Conservation (phyloP, 805 yeast species). For the Pichia scutulata region DNA sequence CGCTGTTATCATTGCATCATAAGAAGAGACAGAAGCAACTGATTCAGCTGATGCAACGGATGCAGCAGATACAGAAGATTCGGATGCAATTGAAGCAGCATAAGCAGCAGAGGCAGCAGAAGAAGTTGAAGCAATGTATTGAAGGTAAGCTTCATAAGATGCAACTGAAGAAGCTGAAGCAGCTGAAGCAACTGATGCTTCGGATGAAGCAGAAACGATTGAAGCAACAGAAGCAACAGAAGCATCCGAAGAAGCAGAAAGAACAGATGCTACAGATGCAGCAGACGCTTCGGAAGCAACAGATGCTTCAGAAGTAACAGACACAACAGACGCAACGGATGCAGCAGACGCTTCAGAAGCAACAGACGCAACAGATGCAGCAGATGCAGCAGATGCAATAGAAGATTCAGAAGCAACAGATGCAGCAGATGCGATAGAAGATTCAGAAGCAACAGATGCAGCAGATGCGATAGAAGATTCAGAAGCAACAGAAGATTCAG, state of each 20-base stretch:
- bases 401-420: constrained; percentile 19
- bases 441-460: constrained; percentile 19
- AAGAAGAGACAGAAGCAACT: constrained; percentile 7
- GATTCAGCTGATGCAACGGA: constrained; percentile 14
- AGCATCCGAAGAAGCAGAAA: constrained; percentile 20
- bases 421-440: constrained; percentile 31
- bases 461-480: constrained; percentile 15
- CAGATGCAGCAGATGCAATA: too few relatives aligned
- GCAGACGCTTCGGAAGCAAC: constrained; percentile 19
- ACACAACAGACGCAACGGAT: constrained; percentile 19
- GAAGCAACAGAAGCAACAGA: constrained; percentile 34
- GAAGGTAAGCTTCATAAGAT: constrained; percentile 21
- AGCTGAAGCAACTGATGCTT: constrained; percentile 21
- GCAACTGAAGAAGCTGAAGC: constrained; percentile 22
- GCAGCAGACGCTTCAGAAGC: constrained; percentile 20
- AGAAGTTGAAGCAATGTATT: constrained; percentile 13
- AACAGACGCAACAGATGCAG: too few relatives aligned
- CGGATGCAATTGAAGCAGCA: constrained; percentile 12
- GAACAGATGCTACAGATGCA: constrained; percentile 13
- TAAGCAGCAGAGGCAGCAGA: constrained; percentile 20
- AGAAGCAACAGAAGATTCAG: too few relatives aligned
- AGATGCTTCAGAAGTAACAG: constrained; percentile 17
- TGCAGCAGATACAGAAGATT: constrained; percentile 15
- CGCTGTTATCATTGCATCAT: constrained; percentile 12
- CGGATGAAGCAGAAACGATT: constrained; percentile 11